Evolutionary conservation across 2,329 filamentous ascomycete species (phyloP).

Genomic region (Colletotrichum sp.): DNA sequence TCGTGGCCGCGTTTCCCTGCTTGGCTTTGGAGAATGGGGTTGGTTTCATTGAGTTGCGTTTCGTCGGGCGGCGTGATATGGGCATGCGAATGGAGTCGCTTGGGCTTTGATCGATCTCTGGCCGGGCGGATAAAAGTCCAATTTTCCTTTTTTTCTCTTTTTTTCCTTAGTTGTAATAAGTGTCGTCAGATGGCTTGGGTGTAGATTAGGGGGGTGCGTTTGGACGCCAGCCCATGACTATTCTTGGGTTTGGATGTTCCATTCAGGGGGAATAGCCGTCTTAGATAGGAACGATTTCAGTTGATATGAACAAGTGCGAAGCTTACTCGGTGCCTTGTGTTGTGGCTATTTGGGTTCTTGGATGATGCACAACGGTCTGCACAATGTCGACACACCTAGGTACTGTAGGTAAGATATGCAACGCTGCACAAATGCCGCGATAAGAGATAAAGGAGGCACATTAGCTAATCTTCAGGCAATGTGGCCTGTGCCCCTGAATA

Average conservation of each 20-base stretch:
- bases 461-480: background rate
- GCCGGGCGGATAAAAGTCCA: conserved; percentile 2
- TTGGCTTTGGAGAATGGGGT: conserved; percentile 15
- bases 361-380: background rate
- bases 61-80: conserved; percentile 5
- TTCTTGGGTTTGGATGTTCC: conserved; percentile 5
- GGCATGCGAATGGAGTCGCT: conserved; percentile 14
- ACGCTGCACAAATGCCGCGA: background rate
- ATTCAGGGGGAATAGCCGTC: background rate
- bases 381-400: background rate
- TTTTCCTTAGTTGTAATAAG: background rate
- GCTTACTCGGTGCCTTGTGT: background rate
- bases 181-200: background rate
- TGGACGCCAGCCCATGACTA: conserved; percentile 1
- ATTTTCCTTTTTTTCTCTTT: background rate
- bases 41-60: conserved; percentile 1
- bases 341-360: background rate
- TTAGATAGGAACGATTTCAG: background rate
- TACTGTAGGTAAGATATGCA: background rate
- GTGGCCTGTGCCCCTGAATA: conserved; percentile 15
- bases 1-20: conserved; percentile 12
- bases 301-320: background rate
- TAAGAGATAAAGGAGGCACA: background rate
- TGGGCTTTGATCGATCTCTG: conserved; percentile 1
- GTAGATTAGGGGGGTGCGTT: background rate